A percentile compares a stretch with the other conserved stretches of the same genome.
phyloP scores from a whole-genome alignment of 1,139 yeast genomes.

The Lodderomyces elongisporus region DNA sequence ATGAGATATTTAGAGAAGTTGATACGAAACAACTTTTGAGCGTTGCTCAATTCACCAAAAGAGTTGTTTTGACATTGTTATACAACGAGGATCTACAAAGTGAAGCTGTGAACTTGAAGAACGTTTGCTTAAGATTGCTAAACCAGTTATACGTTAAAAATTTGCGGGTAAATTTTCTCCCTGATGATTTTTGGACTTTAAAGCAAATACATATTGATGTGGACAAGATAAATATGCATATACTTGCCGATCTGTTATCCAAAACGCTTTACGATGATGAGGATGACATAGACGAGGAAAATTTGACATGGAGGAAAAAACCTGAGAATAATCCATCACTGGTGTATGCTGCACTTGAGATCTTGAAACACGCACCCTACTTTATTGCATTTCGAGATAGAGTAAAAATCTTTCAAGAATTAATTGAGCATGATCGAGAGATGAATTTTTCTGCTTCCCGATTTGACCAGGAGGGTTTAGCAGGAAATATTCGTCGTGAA shows the following conservation, averaged over 20 bases:
- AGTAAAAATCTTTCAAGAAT: constrained; percentile 64
- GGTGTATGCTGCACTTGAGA: constrained; percentile 30
- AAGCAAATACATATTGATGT: constrained; percentile 23
- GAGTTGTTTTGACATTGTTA: constrained; percentile 32
- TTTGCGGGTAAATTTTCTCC: constrained; percentile 55
- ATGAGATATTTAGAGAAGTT: constrained; percentile 51
- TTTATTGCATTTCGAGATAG: constrained; percentile 72
- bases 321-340: no score
- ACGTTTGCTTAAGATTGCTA: constrained; percentile 27
- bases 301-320: background rate
- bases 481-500: constrained; percentile 65
- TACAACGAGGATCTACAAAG: constrained; percentile 27
- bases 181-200: constrained; percentile 57
- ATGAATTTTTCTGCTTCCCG: constrained; percentile 9
- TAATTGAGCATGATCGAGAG: constrained; percentile 45
- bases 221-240: constrained; percentile 26
- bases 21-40: constrained; percentile 38
- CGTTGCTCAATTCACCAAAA: constrained; percentile 49
- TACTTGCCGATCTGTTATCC: constrained; percentile 41
- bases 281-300: constrained; percentile 15
- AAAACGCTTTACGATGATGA: constrained; percentile 15
- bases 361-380: constrained; percentile 68
- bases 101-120: constrained; percentile 1
- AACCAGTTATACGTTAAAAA: constrained; percentile 70
- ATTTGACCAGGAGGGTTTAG: constrained; percentile 16